Percentiles rank a stretch among this genome's conserved stretches.
Conservation (phyloP, 345 rosid genomes). For the Leavenworthia alabamica region DNA sequence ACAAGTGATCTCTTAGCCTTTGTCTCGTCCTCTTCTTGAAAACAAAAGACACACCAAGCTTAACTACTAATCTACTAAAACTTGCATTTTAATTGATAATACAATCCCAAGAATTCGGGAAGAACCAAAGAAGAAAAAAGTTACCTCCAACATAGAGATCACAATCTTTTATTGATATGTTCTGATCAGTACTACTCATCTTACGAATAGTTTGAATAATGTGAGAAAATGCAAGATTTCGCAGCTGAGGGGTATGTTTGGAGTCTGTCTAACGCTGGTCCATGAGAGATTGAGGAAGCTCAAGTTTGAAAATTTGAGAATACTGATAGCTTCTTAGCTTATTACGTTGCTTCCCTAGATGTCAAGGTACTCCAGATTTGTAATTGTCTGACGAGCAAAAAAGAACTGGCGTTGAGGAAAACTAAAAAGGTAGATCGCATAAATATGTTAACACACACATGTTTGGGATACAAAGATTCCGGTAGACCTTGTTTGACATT, state of each 20-base stretch:
- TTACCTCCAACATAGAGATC: slow-evolving; percentile 63
- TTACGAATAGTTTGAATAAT: slow-evolving; percentile 66
- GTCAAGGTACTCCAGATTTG: slow-evolving; percentile 71
- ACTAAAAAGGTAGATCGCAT: too few species aligned
- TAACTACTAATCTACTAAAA: neutral
- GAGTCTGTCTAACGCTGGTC: slow-evolving; percentile 61
- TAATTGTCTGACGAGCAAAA: slow-evolving; percentile 48
- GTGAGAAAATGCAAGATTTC: slow-evolving; percentile 71
- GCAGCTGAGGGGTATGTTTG: slow-evolving; percentile 50
- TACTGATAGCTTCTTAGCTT: slow-evolving; percentile 46
- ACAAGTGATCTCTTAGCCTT: slow-evolving; percentile 67
- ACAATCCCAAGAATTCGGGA: neutral
- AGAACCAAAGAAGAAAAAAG: neutral
- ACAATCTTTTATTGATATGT: slow-evolving; percentile 69
- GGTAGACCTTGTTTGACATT: too few species aligned
- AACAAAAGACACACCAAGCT: neutral
- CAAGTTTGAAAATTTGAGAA: slow-evolving; percentile 50
- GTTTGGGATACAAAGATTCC: too few species aligned
- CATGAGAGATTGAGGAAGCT: slow-evolving; percentile 71
- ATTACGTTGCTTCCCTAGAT: slow-evolving; percentile 85
- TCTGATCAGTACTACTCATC: slow-evolving; percentile 73
- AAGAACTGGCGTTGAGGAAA: too few species aligned
- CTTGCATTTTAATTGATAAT: neutral
- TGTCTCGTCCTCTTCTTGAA: slow-evolving; percentile 75
- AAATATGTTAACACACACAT: too few species aligned